Evolutionary conservation across 345 rosid species (phyloP), one percentile per base, ranked within the genome.

Genomic region (Populus davidiana): DNA sequence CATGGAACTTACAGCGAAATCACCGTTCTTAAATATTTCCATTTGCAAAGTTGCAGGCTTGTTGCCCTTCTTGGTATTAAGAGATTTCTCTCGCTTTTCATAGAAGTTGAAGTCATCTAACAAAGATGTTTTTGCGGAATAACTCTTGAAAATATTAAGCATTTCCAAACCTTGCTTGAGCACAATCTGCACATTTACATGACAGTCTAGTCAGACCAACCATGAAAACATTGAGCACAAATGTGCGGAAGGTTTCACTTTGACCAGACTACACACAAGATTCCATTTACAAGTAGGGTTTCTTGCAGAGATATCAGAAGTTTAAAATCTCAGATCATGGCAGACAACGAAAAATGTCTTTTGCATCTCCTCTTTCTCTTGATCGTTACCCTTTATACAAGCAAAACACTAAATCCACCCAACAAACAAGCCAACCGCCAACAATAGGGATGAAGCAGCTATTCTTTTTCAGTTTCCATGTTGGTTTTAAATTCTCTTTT

Each of bases 61-160:
- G 70, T 75, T 65, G 49, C 70, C 77, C 86, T 84, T 87, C 62
- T 81, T 88, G 23, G 39, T 70, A n/a, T 66, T 69, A 17, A 74
- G 67, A 67, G 90, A 81, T 88, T 82, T 87, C 85, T 89, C 91
- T 78, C 93, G 83, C 27, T 75, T 86, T 76, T 92, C 94, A 36
- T 90, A 92, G 52, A 92, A 92, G 82, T 68, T 84, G 76, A 90
- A 89, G 84, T 92, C 97, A 73, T 90, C 93, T 69, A 90, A 36
- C 86, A 92, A 77, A 8, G 85, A 89, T 29, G 94, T 71, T 73
- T 71, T 87, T 27, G 85, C 81, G 5, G 88, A 47, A 62, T 88
- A 90, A 36, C 69, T 81, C 83, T 86, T 89, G 67, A 92, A 90
- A 64, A 92, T 89, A 0, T 82, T 87, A 78, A 92, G 87, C 91